A percentile compares a stretch with the other conserved stretches of the same genome.
phyloP scores from a whole-genome alignment of 345 rosid genomes.

The Pistacia atlantica region DNA sequence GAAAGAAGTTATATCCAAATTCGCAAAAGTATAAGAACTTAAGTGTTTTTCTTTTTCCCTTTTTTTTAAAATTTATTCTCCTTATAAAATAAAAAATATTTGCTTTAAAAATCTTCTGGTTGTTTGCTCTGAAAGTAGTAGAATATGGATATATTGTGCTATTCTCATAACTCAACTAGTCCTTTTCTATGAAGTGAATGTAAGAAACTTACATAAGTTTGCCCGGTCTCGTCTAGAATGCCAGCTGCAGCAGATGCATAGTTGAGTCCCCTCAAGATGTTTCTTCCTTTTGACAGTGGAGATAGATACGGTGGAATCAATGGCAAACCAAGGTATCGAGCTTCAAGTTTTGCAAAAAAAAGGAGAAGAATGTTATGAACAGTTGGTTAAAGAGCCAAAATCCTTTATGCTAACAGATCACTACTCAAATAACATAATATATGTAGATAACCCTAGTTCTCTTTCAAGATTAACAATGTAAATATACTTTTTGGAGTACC shows the following conservation, averaged over 20 bases:
- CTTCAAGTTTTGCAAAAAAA: not conserved
- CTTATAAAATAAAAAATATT: too few relatives aligned
- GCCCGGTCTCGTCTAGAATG: constrained; percentile 42
- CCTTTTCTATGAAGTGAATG: not conserved
- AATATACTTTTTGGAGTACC: constrained; percentile 10
- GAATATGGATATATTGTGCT: too few relatives aligned
- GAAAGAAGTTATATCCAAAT: not conserved
- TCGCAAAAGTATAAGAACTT: too few relatives aligned
- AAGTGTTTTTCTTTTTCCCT: too few relatives aligned
- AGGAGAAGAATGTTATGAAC: not conserved
- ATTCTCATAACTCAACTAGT: too few relatives aligned
- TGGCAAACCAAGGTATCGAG: constrained; percentile 29
- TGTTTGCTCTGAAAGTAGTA: not conserved
- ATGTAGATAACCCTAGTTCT: too few relatives aligned
- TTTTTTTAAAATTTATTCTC: too few relatives aligned
- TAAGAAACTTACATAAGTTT: constrained; percentile 12
- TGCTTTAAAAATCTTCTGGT: not conserved
- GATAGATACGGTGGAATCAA: constrained; percentile 38
- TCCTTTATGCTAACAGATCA: not conserved
- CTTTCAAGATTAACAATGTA: not conserved
- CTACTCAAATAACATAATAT: too few relatives aligned
- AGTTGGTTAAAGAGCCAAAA: not conserved
- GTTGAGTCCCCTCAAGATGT: constrained; percentile 35
- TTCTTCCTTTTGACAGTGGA: constrained; percentile 25
- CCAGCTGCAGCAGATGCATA: constrained; percentile 49